These are phyloP conservation scores for Gossypium bickii DNA, from an alignment of 345 rosid species.

Conservation along the genomic window DNA sequence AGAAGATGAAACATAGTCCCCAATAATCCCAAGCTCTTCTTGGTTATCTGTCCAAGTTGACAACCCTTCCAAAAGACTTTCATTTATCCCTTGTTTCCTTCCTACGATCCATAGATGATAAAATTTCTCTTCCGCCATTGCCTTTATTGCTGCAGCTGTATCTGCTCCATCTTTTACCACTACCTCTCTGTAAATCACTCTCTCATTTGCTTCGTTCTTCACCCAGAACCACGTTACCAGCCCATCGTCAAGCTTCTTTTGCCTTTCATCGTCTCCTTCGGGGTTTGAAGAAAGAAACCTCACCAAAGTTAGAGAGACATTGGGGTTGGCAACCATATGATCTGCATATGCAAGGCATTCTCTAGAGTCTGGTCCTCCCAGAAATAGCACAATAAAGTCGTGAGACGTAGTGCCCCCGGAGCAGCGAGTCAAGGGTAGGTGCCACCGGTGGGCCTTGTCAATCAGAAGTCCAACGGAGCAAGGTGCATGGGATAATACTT, in stretches of 20 bases:
- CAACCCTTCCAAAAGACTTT: conserved; percentile 53
- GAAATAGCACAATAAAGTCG: conserved; percentile 42
- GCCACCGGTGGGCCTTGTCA: conserved; percentile 37
- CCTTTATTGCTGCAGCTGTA: conserved; percentile 53
- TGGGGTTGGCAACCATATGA: conserved; percentile 42
- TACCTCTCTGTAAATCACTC: conserved; percentile 57
- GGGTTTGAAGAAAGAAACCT: conserved; percentile 49
- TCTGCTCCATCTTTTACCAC: conserved; percentile 67
- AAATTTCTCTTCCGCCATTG: conserved; percentile 34
- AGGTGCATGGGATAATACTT: conserved; percentile 57
- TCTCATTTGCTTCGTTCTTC: conserved; percentile 49
- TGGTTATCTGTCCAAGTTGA: conserved; percentile 49
- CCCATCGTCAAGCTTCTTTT: conserved; percentile 75
- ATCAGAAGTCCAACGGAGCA: conserved; percentile 71
- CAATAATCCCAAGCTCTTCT: conserved; percentile 57
- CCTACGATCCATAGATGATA: conserved; percentile 76
- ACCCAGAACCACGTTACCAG: conserved; percentile 75
- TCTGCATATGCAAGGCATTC: conserved; percentile 64
- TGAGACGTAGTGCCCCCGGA: background rate
- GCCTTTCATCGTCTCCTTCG: conserved; percentile 54
- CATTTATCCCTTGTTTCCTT: conserved; percentile 56
- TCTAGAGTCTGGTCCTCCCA: conserved; percentile 78
- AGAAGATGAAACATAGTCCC: conserved; percentile 50
- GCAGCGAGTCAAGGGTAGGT: conserved; percentile 15
- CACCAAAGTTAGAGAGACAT: conserved; percentile 40